These are phyloP conservation scores for Vanderwaltozyma polyspora DNA, from an alignment of 805 yeast species.

Conservation along the genomic window DNA sequence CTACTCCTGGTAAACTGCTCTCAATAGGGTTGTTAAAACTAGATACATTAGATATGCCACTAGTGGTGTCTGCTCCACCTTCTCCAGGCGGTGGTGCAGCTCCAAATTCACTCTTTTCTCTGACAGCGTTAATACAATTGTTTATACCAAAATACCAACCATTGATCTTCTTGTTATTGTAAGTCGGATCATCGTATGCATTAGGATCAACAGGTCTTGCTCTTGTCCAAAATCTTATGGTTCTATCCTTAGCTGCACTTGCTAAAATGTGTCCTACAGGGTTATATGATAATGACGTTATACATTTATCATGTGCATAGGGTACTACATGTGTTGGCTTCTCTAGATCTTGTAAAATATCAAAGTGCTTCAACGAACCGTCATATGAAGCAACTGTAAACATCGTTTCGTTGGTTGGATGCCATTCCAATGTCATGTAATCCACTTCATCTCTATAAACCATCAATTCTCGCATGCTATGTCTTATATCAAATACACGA, in stretches of 20 bases:
- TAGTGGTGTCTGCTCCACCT: neutral
- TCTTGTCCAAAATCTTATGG: slow-evolving; percentile 90
- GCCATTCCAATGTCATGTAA: slow-evolving; percentile 81
- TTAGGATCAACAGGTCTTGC: slow-evolving; percentile 82
- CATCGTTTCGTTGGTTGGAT: slow-evolving; percentile 73
- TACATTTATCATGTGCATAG: slow-evolving; percentile 87
- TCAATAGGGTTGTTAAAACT: no score
- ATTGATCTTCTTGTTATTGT: slow-evolving; percentile 51
- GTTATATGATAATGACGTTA: slow-evolving; percentile 82
- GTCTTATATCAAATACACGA: slow-evolving; percentile 73
- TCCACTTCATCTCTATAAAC: slow-evolving; percentile 77
- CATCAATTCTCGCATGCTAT: slow-evolving; percentile 61
- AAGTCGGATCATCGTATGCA: slow-evolving; percentile 71
- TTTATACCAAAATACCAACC: slow-evolving; percentile 44
- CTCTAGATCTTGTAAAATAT: slow-evolving; percentile 29
- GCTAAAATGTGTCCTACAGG: slow-evolving; percentile 88
- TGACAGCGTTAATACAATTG: slow-evolving; percentile 26
- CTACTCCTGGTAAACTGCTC: neutral
- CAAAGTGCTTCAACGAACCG: slow-evolving; percentile 75
- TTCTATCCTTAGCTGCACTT: slow-evolving; percentile 88
- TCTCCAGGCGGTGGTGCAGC: slow-evolving; percentile 24
- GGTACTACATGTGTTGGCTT: slow-evolving; percentile 56
- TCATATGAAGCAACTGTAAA: slow-evolving; percentile 81
- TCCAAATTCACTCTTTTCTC: slow-evolving; percentile 26
- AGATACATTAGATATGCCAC: neutral